A percentile compares a stretch with the other conserved stretches of the same genome.
Evolutionary conservation across 345 rosid species (phyloP).

Genomic region (Odontarrhena argentea): DNA sequence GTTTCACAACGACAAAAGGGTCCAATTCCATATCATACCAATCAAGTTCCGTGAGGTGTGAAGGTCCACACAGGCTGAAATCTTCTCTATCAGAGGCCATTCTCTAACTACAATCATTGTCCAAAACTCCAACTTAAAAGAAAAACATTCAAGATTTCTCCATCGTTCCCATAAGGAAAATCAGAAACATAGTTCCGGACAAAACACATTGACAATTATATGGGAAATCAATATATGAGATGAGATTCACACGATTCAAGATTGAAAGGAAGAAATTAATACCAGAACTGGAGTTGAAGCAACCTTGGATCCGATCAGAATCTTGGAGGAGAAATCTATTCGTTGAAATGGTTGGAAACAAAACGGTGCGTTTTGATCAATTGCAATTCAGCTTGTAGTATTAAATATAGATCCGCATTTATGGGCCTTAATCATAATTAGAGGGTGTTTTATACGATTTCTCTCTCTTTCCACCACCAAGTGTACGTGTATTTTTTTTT

Average conservation of each 20-base stretch:
- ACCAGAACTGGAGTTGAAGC: constrained; percentile 1
- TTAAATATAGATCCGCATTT: too few species aligned
- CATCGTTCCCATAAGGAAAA: neutral
- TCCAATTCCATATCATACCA: constrained; percentile 45
- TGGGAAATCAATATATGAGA: neutral
- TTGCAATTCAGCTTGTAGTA: too few species aligned
- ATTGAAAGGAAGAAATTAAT: neutral
- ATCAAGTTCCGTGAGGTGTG: constrained; percentile 53
- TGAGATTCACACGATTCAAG: neutral
- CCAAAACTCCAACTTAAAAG: too few species aligned
- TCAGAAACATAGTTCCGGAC: too few species aligned
- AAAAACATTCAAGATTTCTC: neutral
- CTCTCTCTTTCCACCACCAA: too few species aligned
- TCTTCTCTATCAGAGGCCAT: constrained; percentile 48
- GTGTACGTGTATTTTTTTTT: too few species aligned
- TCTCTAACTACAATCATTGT: constrained; percentile 16
- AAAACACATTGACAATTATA: neutral
- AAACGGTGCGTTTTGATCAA: too few species aligned
- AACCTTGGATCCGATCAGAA: neutral
- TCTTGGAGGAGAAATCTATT: too few species aligned
- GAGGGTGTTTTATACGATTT: too few species aligned
- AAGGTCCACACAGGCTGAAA: constrained; percentile 58
- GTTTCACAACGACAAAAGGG: neutral
- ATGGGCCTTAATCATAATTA: too few species aligned
- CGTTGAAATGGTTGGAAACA: too few species aligned